Evolutionary conservation across 139 green algal species (phyloP), one percentile per base, ranked within the genome.

Genomic region (Ettlia oleoabundans): DNA sequence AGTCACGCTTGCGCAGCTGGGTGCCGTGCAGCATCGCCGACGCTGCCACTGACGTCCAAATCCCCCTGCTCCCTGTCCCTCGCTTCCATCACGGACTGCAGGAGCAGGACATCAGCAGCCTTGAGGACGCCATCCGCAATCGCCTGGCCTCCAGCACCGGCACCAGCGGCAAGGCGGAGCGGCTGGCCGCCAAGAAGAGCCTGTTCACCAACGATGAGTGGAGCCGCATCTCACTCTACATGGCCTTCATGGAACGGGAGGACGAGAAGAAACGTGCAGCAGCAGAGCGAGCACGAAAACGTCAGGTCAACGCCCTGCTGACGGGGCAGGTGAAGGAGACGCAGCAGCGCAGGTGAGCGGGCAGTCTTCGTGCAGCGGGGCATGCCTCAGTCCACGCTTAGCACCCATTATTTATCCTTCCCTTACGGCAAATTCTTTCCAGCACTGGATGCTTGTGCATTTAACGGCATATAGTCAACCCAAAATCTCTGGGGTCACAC

Each of bases 111-210:
- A 81, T 81, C 64, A 35, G 38, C 0, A 38, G n/a, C 1, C 75
- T 81, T 55, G 75, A 81, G 75, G 75, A 81, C 0, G 58, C 58
- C 35, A 71, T 81, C 40, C 75, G 75, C 75, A 81, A 81, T n/a
- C 75, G 75, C 5, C 75, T 81, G n/a, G 75, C 61, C 6, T 19
- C n/a, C 18, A 55, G 75, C 24, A 24, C 8, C 28, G 75, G 73
- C 73, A 33, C 38, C 32, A 80, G 58, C 77, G 65, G 77, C 40
- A 67, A 43, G 42, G 42, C 77, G 2, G 77, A 82, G 77, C 32
- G 33, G 18, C 64, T 82, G 40, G 77, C 41, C 33, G 33, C 77
- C 47, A 83, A 83, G 38, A 70, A 69, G 65, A 40, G 30, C 33
- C 26, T 43, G 32, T 76, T 83, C 42, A 61, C 30, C 37, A 18